Base-by-base conservation (phyloP, 345 rosid genomes). In the Trapa incisa region DNA sequence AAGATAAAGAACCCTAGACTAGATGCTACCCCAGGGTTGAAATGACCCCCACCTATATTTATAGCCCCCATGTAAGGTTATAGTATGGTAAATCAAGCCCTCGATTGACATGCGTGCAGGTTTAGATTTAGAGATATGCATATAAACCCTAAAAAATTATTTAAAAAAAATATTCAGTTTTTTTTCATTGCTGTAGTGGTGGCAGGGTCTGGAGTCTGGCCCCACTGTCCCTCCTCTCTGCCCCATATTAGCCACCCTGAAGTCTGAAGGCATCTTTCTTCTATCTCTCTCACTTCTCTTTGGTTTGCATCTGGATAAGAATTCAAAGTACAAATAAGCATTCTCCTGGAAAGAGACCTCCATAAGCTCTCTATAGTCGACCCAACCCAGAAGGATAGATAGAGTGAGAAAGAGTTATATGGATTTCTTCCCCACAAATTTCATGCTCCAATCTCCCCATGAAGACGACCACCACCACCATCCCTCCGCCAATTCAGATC, bases 381-480 rank as follows among this genome's bases (percentile, higher is more conserved):
- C 8, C 29, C 29, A 22, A 22, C 29, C 29, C 29, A 22, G 29
- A 22, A 22, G 29, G 29, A 22, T 22, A 22, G 29, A 22, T 22
- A 22, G 29, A 22, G 29, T 37, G 64, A 61, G 64, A 35, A 17
- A 61, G 65, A 35, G 65, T 12, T 3, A 61, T 60, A 73, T 73
- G 75, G 71, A 66, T 37, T 73, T 73, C 67, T 73, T 73, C 71
- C 68, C 65, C 32, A 37, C 71, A 45, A 73, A 68, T 62, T 73
- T 67, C 75, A 61, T 73, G 71, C 71, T 73, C 47, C 71, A 73
- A 73, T 17, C 67, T 54, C 61, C 71, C 63, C 61, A 61, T 73
- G 52, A 41, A n/a, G 68, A 67, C 8, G 54, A 48, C 16, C n/a
- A 66, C 6, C 50, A 72, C 16, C 62, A 37, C 14, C 71, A 41